Percentiles rank a stretch among this genome's conserved stretches.
These are phyloP conservation scores for Termitomyces sp. DNA, from an alignment of 768 basidiomycete genomes.

Conservation along the genomic window DNA sequence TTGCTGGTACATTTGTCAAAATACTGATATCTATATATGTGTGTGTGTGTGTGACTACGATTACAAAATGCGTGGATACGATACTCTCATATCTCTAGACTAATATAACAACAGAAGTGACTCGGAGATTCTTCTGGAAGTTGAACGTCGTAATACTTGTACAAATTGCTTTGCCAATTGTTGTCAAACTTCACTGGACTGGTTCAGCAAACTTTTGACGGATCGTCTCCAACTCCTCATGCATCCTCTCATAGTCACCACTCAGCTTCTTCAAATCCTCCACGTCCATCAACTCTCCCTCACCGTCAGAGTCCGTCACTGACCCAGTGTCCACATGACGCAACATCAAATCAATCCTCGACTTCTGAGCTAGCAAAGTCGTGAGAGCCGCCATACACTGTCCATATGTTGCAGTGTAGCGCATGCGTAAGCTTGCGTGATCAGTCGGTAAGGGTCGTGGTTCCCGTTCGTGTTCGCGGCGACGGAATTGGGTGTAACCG, in stretches of 20 bases:
- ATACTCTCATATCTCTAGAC: conserved; percentile 1
- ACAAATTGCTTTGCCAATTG: neutral
- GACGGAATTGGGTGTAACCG: conserved; percentile 24
- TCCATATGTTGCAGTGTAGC: conserved; percentile 50
- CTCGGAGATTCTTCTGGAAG: neutral
- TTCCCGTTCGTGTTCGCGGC: conserved; percentile 29
- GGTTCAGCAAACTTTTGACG: conserved; percentile 30
- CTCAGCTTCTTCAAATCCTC: conserved; percentile 49
- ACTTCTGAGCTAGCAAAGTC: conserved; percentile 46
- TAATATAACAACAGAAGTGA: neutral
- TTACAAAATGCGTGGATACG: neutral
- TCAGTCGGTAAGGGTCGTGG: conserved; percentile 40
- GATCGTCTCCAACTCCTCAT: conserved; percentile 54
- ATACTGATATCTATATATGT: too few species aligned
- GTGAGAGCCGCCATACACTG: conserved; percentile 48
- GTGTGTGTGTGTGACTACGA: neutral
- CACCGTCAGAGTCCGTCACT: conserved; percentile 51
- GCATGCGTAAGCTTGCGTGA: conserved; percentile 46
- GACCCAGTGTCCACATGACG: conserved; percentile 31
- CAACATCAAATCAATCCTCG: conserved; percentile 51
- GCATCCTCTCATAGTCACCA: conserved; percentile 40
- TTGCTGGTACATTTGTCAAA: too few species aligned
- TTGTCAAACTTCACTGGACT: conserved; percentile 3
- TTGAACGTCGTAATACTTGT: neutral
- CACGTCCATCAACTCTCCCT: conserved; percentile 48